Conservation (phyloP, 805 yeast genomes). For the Metschnikowia shivogae region DNA sequence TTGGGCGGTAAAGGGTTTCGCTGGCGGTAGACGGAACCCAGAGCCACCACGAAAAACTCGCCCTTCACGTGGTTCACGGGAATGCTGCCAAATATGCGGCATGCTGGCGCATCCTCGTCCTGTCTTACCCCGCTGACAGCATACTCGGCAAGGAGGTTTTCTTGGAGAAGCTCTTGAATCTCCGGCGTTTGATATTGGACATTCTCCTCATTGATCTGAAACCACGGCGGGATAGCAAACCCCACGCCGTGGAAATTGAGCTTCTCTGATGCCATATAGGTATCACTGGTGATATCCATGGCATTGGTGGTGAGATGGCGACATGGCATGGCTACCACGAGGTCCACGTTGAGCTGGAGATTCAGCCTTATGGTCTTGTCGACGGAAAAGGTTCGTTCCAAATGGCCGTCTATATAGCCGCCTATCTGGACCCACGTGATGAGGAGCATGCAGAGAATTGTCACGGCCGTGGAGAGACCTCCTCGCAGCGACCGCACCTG, state of each 20-base stretch:
- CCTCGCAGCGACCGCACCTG: conserved; percentile 74
- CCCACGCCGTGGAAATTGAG: conserved; percentile 64
- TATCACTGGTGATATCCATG: conserved; percentile 72
- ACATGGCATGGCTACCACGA: conserved; percentile 84
- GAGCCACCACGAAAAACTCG: conserved; percentile 77
- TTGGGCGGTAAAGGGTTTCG: conserved; percentile 45
- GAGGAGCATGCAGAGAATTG: conserved; percentile 58
- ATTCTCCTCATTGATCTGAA: conserved; percentile 42
- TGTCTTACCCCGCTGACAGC: conserved; percentile 38
- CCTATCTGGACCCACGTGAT: conserved; percentile 84
- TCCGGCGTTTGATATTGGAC: conserved; percentile 54
- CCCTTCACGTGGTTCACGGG: conserved; percentile 87
- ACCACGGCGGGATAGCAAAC: conserved; percentile 51
- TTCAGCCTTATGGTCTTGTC: conserved; percentile 55
- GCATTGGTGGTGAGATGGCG: conserved; percentile 69
- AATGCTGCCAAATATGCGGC: conserved; percentile 77
- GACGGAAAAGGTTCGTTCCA: conserved; percentile 74
- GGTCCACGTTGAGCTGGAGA: conserved; percentile 70
- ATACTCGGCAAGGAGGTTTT: conserved; percentile 64
- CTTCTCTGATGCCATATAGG: conserved; percentile 71
- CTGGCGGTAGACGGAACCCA: conserved; percentile 60
- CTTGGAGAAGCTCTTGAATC: conserved; percentile 61
- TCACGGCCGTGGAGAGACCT: conserved; percentile 63
- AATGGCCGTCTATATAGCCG: conserved; percentile 74
- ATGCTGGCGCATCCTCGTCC: conserved; percentile 65